Evolutionary conservation across 306 rosid genomes (phyloP).

Genomic region (Potentilla sterilis): DNA sequence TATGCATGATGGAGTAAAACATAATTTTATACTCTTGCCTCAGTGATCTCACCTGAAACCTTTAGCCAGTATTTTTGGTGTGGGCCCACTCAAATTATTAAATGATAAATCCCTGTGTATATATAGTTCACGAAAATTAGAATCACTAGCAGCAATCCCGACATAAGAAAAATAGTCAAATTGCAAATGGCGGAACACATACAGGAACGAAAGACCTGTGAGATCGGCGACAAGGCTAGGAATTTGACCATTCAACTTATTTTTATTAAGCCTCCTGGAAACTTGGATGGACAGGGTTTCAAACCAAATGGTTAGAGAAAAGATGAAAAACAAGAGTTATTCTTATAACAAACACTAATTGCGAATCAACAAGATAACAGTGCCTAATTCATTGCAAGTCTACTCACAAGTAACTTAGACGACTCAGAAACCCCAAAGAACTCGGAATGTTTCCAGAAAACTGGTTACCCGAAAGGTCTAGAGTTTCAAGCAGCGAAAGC

Average conservation of each 20-base stretch:
- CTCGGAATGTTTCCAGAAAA: slow-evolving; percentile 73
- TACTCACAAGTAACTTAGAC: slow-evolving; percentile 93
- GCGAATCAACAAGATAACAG: slow-evolving; percentile 8
- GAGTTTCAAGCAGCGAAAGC: slow-evolving; percentile 72
- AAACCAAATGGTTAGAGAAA: slow-evolving; percentile 35
- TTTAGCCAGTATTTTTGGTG: slow-evolving; percentile 83
- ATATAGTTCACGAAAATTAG: slow-evolving; percentile 12
- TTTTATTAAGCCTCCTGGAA: slow-evolving; percentile 90
- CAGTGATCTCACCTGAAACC: slow-evolving; percentile 75
- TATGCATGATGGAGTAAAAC: neutral
- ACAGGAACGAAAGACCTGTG: slow-evolving; percentile 76
- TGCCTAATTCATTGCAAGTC: slow-evolving; percentile 22
- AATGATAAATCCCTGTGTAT: slow-evolving; percentile 76
- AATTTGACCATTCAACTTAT: slow-evolving; percentile 75
- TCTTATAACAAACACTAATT: neutral
- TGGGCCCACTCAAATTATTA: slow-evolving; percentile 89
- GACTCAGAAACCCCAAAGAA: slow-evolving; percentile 71
- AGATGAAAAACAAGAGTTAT: slow-evolving; percentile 1
- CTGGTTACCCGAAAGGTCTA: slow-evolving; percentile 84
- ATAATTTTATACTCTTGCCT: neutral
- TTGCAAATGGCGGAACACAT: slow-evolving; percentile 33
- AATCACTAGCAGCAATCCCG: slow-evolving; percentile 11
- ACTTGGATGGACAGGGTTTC: slow-evolving; percentile 51
- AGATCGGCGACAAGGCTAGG: slow-evolving; percentile 83
- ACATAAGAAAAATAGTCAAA: neutral